These are phyloP conservation scores for Plasmodium ovale DNA, from an alignment of 169 alveolate genomes.

Conservation along the genomic window DNA sequence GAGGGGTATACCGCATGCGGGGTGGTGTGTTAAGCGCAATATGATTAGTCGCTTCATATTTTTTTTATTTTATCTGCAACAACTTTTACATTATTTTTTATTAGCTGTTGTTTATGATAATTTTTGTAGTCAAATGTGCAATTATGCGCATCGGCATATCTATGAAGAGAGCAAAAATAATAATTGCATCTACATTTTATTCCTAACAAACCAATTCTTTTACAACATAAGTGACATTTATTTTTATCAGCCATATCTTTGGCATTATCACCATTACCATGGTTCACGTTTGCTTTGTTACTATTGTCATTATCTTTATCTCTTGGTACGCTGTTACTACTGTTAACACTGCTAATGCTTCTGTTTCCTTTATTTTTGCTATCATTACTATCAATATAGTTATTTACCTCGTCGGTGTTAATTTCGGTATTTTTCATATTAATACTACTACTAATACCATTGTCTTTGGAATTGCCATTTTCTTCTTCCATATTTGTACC, in stretches of 20 bases:
- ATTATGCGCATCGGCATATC: constrained; percentile 94
- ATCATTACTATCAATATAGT: neutral
- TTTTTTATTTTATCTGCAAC: constrained; percentile 93
- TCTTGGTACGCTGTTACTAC: neutral
- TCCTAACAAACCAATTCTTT: constrained; percentile 93
- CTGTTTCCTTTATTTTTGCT: neutral
- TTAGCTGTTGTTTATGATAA: constrained; percentile 89
- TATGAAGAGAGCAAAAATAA: constrained; percentile 93
- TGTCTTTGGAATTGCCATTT: neutral
- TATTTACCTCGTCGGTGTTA: neutral
- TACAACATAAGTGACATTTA: constrained; percentile 92
- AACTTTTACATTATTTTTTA: constrained; percentile 90
- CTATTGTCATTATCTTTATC: neutral
- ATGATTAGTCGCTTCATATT: constrained; percentile 75
- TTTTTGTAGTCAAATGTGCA: constrained; percentile 94
- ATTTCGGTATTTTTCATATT: constrained; percentile 9
- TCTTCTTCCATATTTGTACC: neutral
- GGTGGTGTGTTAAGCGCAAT: constrained; percentile 32
- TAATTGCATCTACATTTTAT: constrained; percentile 93
- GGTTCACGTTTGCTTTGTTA: neutral
- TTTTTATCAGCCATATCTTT: constrained; percentile 72
- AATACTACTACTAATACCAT: neutral
- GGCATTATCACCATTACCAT: neutral
- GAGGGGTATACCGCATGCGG: too few relatives aligned
- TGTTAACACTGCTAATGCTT: neutral